Evolutionary conservation across 164 flowering plant genomes (phyloP).

Genomic region (Stephania yunnanensis): DNA sequence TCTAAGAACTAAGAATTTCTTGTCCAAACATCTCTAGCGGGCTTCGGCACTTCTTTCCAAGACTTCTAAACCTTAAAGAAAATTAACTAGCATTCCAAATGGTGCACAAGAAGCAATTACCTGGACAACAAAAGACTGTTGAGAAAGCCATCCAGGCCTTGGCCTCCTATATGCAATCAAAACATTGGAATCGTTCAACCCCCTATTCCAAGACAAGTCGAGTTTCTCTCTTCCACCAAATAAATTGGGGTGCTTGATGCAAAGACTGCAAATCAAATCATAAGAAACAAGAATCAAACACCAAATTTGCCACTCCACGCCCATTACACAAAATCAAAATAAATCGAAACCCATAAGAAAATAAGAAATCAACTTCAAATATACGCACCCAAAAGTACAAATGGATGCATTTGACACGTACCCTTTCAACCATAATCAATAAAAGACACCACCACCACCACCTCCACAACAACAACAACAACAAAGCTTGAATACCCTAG

Average conservation of each 20-base stretch:
- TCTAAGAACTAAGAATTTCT: conserved; percentile 1
- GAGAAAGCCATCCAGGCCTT: conserved; percentile 74
- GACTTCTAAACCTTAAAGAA: not conserved
- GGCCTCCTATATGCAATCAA: conserved; percentile 77
- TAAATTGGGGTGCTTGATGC: conserved; percentile 83
- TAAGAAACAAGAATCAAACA: not conserved
- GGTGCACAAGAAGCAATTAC: conserved; percentile 16
- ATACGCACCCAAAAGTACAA: conserved; percentile 23
- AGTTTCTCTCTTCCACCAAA: conserved; percentile 96
- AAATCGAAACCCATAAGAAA: conserved; percentile 1
- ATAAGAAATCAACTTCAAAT: not conserved
- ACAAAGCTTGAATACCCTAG: too few relatives aligned
- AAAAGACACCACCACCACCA: not conserved
- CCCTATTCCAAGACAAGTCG: conserved; percentile 84
- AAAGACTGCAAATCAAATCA: conserved; percentile 42
- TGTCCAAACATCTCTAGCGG: not conserved
- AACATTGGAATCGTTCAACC: conserved; percentile 75
- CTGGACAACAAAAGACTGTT: conserved; percentile 77
- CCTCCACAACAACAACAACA: too few relatives aligned
- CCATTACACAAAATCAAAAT: not conserved
- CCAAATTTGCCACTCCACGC: not conserved
- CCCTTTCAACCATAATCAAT: not conserved
- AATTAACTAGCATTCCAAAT: not conserved
- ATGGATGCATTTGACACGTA: conserved; percentile 66
- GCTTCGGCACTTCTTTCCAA: not conserved